Evolutionary conservation across 2,329 filamentous ascomycete species (phyloP), one percentile per base, ranked within the genome.

Genomic region (Bimuria novae-zelandiae): DNA sequence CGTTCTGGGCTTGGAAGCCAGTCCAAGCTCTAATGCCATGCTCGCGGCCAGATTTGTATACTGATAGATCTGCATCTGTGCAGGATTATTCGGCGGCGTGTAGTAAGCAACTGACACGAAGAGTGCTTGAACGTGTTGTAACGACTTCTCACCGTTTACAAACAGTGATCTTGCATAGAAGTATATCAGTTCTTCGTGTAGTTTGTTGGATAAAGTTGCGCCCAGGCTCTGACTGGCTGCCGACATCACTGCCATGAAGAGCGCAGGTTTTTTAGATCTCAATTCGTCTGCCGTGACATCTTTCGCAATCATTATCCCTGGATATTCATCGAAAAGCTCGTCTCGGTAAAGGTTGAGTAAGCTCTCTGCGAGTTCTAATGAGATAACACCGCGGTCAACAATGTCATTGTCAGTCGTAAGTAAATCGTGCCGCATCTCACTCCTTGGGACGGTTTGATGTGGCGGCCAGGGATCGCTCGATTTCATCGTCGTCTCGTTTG

Each of bases 231-330:
- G 69, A n/a, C 69, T 63, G 16, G 71, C 64, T 16, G 71, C 71
- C 3, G 70, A 69, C 70, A 73, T 72, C 7, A 73, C 63, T 6
- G 71, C 68, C 49, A 71, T 66, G 44, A 73, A 73, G 8, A 73
- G 53, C 8, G 67, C 67, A 12, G 70, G 69, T 35, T 72, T 73
- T 25, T 64, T 63, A 17, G 50, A 42, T 40, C 71, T 57, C 4
- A 73, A 54, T 10, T 71, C 57, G 14, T 61, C 47, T 3, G 63
- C 65, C n/a, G 67, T 68, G 64, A 69, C 72, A 16, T 71, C 59
- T 22, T 55, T 63, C 4, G 64, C 61, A 6, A 73, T 63, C 3
- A 61, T 61, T 12, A 71, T 67, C 4, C 65, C 65, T 17, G 71
- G 71, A 40, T 59, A 71, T n/a, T 65, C 59, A 12, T 56, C 39